phyloP scores from a whole-genome alignment of 176 grass and related monocot species.

The Oryza meridionalis region DNA sequence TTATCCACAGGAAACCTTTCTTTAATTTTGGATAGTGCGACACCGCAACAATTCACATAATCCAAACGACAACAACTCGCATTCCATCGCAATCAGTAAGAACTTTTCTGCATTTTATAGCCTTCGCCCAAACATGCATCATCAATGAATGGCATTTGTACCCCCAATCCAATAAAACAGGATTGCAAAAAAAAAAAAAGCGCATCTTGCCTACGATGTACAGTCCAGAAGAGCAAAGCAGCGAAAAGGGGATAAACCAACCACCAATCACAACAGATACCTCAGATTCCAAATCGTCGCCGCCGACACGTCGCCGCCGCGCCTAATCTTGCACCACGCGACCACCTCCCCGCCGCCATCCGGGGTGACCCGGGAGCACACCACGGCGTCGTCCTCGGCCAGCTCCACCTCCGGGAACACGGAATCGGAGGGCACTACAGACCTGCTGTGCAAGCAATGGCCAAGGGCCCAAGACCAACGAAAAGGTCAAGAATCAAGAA shows the following conservation, averaged over 20 bases:
- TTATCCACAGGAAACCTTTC: not conserved
- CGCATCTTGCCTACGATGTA: not conserved
- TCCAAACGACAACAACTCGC: not conserved
- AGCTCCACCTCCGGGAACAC: conserved; percentile 58
- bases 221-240: not conserved
- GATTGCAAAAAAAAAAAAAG: conserved; percentile 18
- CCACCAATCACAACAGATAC: conserved; percentile 1
- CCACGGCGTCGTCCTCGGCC: conserved; percentile 46
- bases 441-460: conserved; percentile 32
- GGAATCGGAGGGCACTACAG: conserved; percentile 73
- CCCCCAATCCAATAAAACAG: conserved; percentile 8
- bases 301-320: conserved; percentile 39
- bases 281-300: conserved; percentile 68
- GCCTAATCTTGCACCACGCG: conserved; percentile 81
- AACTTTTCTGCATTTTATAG: not conserved
- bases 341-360: conserved; percentile 44
- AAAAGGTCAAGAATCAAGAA: conserved; percentile 45
- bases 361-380: conserved; percentile 56
- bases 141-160: not conserved
- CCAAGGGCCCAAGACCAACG: not conserved
- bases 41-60: not conserved
- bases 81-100: not conserved
- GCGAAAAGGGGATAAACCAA: not conserved
- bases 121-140: not conserved
- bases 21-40: not conserved